Evolutionary conservation across 169 alveolate genomes (phyloP), one percentile per base, ranked within the genome.

Genomic region (Plasmodium ovale): DNA sequence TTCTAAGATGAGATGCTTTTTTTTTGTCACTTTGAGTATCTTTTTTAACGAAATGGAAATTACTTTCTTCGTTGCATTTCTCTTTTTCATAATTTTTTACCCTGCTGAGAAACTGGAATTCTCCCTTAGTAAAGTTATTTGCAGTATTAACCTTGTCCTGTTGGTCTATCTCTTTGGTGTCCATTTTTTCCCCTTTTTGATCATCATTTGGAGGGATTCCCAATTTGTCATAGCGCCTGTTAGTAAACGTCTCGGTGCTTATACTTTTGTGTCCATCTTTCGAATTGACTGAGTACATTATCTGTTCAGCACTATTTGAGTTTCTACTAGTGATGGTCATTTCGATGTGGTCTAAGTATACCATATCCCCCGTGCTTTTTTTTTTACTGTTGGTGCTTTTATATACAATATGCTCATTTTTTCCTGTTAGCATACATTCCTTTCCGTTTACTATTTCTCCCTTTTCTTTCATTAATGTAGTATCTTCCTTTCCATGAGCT

Each of bases 401-500:
- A 33, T 44, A 12, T 12, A 0, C 42, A 65, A 10, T 44, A 5
- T 65, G 73, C 19, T 65, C 42, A 35, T 12, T 47, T 10, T 21
- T 39, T 3, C 6, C 60, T 2, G 23, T 23, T 49, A 65, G 5
- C 35, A 49, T 19, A 25, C 27, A 4, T n/a, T 65, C 54, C 31
- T 37, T 65, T 65, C 19, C 37, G 25, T 14, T 31, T 37, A 12
- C 16, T 33, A 33, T 39, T 37, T 39, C 47, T 16, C 16, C 49
- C 29, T 49, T 14, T n/a, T 67, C 77, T 31, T 67, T 67, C 77
- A 25, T 33, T 58, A 67, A 10, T 67, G 6, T 39, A 25, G 77
- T 37, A 9, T 21, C 42, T n/a, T 67, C 35, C 21, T 56, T 25
- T 58, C 59, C 64, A 59, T 14, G 19, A 0, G 56, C 14, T 39